Conservation (phyloP, 768 basidiomycete species). For the Chalciporus piperatus region DNA sequence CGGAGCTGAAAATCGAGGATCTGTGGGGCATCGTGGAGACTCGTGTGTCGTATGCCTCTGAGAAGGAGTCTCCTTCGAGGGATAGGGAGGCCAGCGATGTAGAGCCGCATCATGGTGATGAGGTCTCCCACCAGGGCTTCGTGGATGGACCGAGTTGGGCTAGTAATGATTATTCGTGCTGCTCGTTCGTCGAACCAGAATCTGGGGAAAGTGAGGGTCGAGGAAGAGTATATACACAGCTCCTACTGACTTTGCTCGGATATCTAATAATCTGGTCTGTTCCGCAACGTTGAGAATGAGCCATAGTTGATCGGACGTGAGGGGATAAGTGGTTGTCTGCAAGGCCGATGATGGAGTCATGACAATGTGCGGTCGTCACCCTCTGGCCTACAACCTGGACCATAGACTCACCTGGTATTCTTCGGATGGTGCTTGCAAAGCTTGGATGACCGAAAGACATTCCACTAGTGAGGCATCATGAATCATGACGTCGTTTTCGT, state of each 20-base stretch:
- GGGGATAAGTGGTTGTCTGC: neutral
- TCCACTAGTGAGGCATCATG: too few relatives aligned
- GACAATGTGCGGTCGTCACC: too few relatives aligned
- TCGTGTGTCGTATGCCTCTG: neutral
- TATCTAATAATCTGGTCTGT: neutral
- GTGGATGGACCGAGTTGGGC: neutral
- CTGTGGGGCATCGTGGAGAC: neutral
- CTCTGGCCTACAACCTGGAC: too few relatives aligned
- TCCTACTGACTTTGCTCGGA: neutral
- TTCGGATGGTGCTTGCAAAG: neutral
- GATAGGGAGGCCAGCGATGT: neutral
- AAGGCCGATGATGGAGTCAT: neutral
- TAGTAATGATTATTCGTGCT: neutral
- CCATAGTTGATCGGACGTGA: neutral
- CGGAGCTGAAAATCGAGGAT: neutral
- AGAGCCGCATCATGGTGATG: neutral
- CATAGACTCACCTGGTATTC: neutral
- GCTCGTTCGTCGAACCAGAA: neutral
- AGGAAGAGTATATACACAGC: neutral
- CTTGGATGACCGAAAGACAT: too few relatives aligned
- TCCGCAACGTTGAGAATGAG: neutral
- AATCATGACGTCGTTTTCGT: too few relatives aligned
- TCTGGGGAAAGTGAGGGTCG: neutral
- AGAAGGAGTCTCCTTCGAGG: neutral
- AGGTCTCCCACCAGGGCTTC: neutral